phyloP scores from a whole-genome alignment of 2,329 filamentous ascomycete genomes.

The Nothophoma quercina region DNA sequence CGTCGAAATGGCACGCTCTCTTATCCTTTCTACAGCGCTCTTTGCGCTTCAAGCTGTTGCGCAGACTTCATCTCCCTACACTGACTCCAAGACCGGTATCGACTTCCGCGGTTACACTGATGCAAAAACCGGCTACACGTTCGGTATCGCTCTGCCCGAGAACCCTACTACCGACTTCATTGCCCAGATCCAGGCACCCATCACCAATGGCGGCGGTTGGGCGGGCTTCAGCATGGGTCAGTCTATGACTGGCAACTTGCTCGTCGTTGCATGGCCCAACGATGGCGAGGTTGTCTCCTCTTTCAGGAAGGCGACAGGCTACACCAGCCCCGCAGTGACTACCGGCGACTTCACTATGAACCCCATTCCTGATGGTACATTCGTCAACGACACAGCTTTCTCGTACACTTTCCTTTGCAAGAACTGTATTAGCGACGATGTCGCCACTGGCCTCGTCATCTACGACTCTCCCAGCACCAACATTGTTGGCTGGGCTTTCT shows the following conservation, averaged over 20 bases:
- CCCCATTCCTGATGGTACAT: constrained; percentile 61
- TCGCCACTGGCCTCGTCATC: constrained; percentile 29
- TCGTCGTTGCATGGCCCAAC: constrained; percentile 63
- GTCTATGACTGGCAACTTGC: constrained; percentile 58
- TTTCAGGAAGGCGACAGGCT: constrained; percentile 57
- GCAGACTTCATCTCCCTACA: constrained; percentile 37
- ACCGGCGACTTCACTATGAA: constrained; percentile 52
- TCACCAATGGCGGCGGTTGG: constrained; percentile 59
- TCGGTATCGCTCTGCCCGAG: constrained; percentile 62
- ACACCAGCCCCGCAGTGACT: constrained; percentile 58
- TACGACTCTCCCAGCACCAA: constrained; percentile 32
- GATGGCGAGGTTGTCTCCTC: constrained; percentile 56
- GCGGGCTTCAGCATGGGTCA: constrained; percentile 59
- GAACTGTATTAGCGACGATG: constrained; percentile 43
- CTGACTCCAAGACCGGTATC: constrained; percentile 44
- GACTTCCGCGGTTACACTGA: constrained; percentile 43
- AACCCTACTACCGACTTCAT: constrained; percentile 61
- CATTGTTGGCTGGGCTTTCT: constrained; percentile 45
- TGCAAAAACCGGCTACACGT: constrained; percentile 52
- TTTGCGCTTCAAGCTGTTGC: constrained; percentile 36
- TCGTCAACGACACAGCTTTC: constrained; percentile 61
- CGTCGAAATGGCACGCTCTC: constrained; percentile 38
- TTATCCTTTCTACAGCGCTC: constrained; percentile 36
- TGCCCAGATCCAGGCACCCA: constrained; percentile 56
- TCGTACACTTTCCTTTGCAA: constrained; percentile 64